Evolutionary conservation across 805 yeast genomes (phyloP), one percentile per base, ranked within the genome.

Genomic region (Myxozyma neotropica): DNA sequence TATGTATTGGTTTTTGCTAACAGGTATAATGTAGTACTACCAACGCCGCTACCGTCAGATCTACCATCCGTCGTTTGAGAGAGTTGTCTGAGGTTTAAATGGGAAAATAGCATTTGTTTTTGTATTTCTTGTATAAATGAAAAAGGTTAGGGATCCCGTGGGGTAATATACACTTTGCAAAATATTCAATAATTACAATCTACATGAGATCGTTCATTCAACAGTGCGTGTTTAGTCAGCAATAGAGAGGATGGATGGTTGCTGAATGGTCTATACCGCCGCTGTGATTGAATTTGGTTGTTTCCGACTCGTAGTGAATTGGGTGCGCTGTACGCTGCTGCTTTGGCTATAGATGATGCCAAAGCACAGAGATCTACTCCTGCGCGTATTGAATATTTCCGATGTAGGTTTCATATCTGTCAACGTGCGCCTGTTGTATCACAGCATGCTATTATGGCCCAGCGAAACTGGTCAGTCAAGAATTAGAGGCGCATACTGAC

Each of bases 1-100:
- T 26, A 3, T 6, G 17, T 17, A 23, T 8, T 19, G 21, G 15
- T 13, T 23, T n/a, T 31, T 5, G 40, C 40, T 39, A 31, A 27
- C 31, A 52, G 29, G 29, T 12, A 29, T 29, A 23, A 19, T 52
- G 12, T 39, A 65, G 73, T 66, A 94, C 99, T 74, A 94, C 99
- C 77, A 97, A 99, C 80, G 99, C 99, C 78, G 96, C 97, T 81
- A 94, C 99, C 74, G 97, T 92, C 81, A 92, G 99, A 88, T 94
- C 99, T 69, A 93, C 99, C 81, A 94, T 94, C 85, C 93, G 99
- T 87, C 96, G 99, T 88, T 89, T 94, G 82, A 91, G 99, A 87
- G 99, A 94, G 79, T 79, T 95, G 85, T 97, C 96, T 82, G 99
- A 94, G 85, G 99, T 96, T 79, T 94, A 92, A 89, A 56, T 55